phyloP scores from a whole-genome alignment of 257 asterid genomes.

The Salvia rosmarinus region DNA sequence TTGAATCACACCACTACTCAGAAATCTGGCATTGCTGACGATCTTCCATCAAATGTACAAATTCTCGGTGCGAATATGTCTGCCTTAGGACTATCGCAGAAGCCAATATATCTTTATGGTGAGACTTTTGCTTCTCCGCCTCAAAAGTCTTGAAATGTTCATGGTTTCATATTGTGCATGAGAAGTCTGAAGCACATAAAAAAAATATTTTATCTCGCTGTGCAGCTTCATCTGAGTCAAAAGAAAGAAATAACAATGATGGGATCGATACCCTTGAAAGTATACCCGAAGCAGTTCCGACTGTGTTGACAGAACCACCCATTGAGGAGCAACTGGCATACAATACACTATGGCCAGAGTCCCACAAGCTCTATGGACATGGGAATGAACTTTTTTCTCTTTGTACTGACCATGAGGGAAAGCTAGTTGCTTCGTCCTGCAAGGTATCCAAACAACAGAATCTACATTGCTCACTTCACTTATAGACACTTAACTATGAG shows the following conservation, averaged over 20 bases:
- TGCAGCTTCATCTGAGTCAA: conserved; percentile 60
- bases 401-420: conserved; percentile 81
- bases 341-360: conserved; percentile 95
- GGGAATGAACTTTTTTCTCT: conserved; percentile 90
- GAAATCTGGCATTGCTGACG: conserved; percentile 48
- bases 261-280: conserved; percentile 82
- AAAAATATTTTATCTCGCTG: conserved; percentile 13
- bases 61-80: conserved; percentile 98
- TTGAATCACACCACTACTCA: conserved; percentile 55
- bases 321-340: conserved; percentile 91
- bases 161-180: not conserved
- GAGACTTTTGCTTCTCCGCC: conserved; percentile 21
- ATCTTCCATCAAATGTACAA: conserved; percentile 68
- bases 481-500: too few species aligned
- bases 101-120: conserved; percentile 93
- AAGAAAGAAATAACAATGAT: conserved; percentile 54
- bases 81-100: conserved; percentile 95
- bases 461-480: too few species aligned
- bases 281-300: conserved; percentile 94
- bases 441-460: too few species aligned
- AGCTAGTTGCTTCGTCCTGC: conserved; percentile 92
- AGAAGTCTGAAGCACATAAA: not conserved
- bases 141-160: not conserved
- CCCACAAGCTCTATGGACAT: conserved; percentile 97
- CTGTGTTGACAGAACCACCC: conserved; percentile 87